A percentile compares a stretch with the other conserved stretches of the same genome.
These are phyloP conservation scores for Fusarium sp. DNA, from an alignment of 2,329 filamentous ascomycete genomes.

Conservation along the genomic window DNA sequence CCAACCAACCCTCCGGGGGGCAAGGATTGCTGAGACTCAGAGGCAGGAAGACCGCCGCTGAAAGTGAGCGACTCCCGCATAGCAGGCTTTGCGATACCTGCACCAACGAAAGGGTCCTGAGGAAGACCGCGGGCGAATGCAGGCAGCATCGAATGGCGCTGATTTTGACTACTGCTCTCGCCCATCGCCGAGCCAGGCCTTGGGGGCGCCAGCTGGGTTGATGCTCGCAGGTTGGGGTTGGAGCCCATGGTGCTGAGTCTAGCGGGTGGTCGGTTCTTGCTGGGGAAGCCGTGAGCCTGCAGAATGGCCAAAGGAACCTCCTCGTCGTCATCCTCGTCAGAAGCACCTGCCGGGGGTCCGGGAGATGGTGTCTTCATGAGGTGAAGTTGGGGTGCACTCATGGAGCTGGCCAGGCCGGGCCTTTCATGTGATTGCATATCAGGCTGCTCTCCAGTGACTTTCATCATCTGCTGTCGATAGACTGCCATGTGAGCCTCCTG, in stretches of 20 bases:
- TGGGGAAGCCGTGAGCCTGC: conserved; percentile 88
- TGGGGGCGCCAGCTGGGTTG: conserved; percentile 54
- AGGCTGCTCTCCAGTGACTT: conserved; percentile 79
- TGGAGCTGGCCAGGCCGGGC: conserved; percentile 65
- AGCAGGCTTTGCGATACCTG: conserved; percentile 76
- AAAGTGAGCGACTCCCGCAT: conserved; percentile 81
- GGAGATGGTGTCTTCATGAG: conserved; percentile 51
- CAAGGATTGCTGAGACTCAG: conserved; percentile 52
- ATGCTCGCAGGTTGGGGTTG: conserved; percentile 76
- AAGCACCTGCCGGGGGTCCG: conserved; percentile 59
- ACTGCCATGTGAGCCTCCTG: conserved; percentile 91
- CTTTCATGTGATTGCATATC: conserved; percentile 55
- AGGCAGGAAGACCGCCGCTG: conserved; percentile 62
- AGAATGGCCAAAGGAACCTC: conserved; percentile 88
- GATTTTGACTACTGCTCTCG: conserved; percentile 51
- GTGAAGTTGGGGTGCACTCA: conserved; percentile 71
- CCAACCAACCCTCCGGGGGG: conserved; percentile 85
- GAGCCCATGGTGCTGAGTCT: conserved; percentile 72
- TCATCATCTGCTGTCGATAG: conserved; percentile 96
- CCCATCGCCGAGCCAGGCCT: conserved; percentile 67
- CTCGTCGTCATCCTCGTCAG: conserved; percentile 89
- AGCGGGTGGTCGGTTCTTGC: conserved; percentile 78
- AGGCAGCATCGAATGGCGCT: conserved; percentile 66
- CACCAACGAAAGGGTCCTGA: conserved; percentile 85
- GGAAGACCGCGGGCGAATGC: conserved; percentile 86